phyloP scores from a whole-genome alignment of 1,284 basidiomycete species.

The Fomitopsis schrenkii region DNA sequence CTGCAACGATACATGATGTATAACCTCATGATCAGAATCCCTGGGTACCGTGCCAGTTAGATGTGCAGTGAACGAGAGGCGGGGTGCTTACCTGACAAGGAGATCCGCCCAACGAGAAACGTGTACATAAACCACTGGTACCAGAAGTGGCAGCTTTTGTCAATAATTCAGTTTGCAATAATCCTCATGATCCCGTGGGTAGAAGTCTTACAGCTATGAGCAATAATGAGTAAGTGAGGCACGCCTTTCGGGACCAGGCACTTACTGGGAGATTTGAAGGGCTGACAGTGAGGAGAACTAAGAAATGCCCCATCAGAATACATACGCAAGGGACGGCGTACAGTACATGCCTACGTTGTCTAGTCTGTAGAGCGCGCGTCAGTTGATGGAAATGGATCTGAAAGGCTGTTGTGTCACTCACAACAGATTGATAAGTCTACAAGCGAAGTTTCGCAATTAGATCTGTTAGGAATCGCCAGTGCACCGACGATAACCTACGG shows the following conservation, averaged over 20 bases:
- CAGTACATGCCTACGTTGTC: slow-evolving; percentile 1
- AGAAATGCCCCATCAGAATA: neutral
- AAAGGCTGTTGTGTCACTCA: neutral
- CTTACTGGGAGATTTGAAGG: neutral
- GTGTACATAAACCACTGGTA: neutral
- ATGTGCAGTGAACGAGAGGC: neutral
- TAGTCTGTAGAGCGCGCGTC: neutral
- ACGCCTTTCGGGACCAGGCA: neutral
- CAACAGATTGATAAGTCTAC: slow-evolving; percentile 4
- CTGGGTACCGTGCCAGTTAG: neutral
- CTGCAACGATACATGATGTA: slow-evolving; percentile 4
- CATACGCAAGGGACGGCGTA: neutral
- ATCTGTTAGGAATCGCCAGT: too few species aligned
- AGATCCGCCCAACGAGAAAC: neutral
- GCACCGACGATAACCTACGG: neutral
- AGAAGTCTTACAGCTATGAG: neutral
- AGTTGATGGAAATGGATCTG: neutral
- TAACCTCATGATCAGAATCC: slow-evolving; percentile 2
- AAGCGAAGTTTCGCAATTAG: neutral
- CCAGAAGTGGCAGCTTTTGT: slow-evolving; percentile 4
- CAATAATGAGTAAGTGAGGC: neutral
- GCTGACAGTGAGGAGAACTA: neutral
- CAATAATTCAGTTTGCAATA: neutral
- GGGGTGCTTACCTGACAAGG: neutral
- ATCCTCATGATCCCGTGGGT: neutral